A percentile compares a stretch with the other conserved stretches of the same genome.
Evolutionary conservation across 495 filamentous ascomycete species (phyloP).

Genomic region (Aspergillus homomorphus): DNA sequence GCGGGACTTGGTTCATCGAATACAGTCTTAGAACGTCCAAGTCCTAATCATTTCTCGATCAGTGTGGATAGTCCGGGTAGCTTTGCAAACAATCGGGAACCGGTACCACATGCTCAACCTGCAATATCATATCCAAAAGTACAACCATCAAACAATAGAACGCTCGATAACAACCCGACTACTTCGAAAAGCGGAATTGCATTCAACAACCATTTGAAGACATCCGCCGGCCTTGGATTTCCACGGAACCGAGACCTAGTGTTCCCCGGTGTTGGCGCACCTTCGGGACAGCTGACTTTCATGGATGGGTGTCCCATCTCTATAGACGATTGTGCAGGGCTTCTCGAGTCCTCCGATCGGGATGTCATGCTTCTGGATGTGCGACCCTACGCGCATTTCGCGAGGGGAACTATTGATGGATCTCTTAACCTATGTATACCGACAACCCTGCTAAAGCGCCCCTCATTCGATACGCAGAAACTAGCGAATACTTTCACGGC

Average conservation of each 20-base stretch:
- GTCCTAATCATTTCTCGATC: slow-evolving; percentile 82
- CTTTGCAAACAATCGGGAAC: slow-evolving; percentile 66
- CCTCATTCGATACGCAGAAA: slow-evolving; percentile 88
- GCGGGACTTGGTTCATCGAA: slow-evolving; percentile 37
- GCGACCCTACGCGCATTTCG: slow-evolving; percentile 79
- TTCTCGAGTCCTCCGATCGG: slow-evolving; percentile 56
- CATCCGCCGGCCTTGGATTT: slow-evolving; percentile 22
- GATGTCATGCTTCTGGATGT: slow-evolving; percentile 80
- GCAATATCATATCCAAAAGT: slow-evolving; percentile 65
- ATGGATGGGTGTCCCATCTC: slow-evolving; percentile 43
- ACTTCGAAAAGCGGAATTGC: slow-evolving; percentile 34
- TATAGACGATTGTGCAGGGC: slow-evolving; percentile 59
- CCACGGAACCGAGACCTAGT: slow-evolving; percentile 18
- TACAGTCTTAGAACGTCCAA: slow-evolving; percentile 48
- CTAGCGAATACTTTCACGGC: slow-evolving; percentile 83
- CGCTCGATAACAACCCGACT: slow-evolving; percentile 71
- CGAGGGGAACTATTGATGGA: slow-evolving; percentile 66
- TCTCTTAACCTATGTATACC: slow-evolving; percentile 94
- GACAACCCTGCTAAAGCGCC: slow-evolving; percentile 86
- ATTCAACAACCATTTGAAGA: slow-evolving; percentile 22
- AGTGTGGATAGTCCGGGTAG: slow-evolving; percentile 58
- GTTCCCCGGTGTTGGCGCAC: background rate
- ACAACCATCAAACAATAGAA: slow-evolving; percentile 68
- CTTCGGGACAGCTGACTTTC: background rate
- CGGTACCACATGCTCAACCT: slow-evolving; percentile 64